Conservation (phyloP, 306 rosid genomes). For the Amphicarpaea edgeworthii region DNA sequence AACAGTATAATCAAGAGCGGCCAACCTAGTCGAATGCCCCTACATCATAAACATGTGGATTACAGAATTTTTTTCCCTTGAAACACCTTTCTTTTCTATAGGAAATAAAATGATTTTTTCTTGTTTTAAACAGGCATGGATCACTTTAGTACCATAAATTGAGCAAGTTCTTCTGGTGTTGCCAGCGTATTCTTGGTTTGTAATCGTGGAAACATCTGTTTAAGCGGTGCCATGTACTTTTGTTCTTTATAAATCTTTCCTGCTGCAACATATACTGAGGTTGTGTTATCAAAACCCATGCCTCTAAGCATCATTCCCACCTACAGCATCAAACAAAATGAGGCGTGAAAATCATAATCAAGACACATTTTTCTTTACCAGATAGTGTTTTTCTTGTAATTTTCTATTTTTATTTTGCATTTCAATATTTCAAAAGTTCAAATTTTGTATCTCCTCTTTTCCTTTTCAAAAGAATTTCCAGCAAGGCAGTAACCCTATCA, state of each 20-base stretch:
- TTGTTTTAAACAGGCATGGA: constrained; percentile 30
- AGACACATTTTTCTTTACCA: constrained; percentile 12
- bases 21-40: constrained; percentile 97
- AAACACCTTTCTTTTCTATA: constrained; percentile 37
- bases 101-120: constrained; percentile 39
- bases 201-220: constrained; percentile 89
- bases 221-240: constrained; percentile 93
- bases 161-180: constrained; percentile 83
- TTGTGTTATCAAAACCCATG: constrained; percentile 95
- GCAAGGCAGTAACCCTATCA: constrained; percentile 23
- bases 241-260: constrained; percentile 87
- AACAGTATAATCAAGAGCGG: constrained; percentile 96
- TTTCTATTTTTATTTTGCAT: constrained; percentile 8
- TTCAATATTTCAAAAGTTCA: constrained; percentile 21
- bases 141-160: constrained; percentile 68
- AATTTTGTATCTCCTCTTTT: neutral
- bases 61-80: constrained; percentile 23
- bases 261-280: constrained; percentile 87
- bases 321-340: constrained; percentile 54
- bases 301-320: constrained; percentile 99
- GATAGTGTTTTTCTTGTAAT: neutral
- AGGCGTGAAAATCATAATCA: constrained; percentile 33
- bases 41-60: constrained; percentile 58
- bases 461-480: neutral
- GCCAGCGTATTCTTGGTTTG: constrained; percentile 88